Evolutionary conservation across 2,329 filamentous ascomycete species (phyloP), one percentile per base, ranked within the genome.

Genomic region (Aureobasidium leucospermi): DNA sequence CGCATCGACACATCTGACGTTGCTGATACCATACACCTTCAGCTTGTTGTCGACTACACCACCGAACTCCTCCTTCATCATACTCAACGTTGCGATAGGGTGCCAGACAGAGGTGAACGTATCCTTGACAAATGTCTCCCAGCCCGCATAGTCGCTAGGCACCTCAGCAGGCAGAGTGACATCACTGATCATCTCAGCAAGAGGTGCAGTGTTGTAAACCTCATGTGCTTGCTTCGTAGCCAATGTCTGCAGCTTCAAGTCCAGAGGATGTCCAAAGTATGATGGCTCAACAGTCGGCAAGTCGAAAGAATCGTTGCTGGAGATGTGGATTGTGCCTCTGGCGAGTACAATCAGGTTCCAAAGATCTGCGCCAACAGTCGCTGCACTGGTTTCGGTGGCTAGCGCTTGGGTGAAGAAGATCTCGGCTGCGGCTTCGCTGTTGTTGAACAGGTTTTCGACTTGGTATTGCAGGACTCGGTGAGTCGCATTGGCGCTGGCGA

Each of bases 211-310:
- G 8, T 62, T 43, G 57, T 63, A 68, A 32, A 71, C 65, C 29
- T 70, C 61, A 6, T 72, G 69, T 4, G 70, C 63, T 23, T 67
- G 70, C 52, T 70, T 65, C 23, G 71, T 70, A 3, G 66, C 66
- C 2, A 67, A 70, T 2, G 71, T 66, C 15, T 75, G 73, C 7
- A 73, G 64, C 6, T 64, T 61, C 1, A 66, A 61, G 57, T 78
- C 75, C 34, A 73, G 71, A 2, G 72, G 69, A 9, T 76, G 67
- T 53, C 72, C 69, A 63, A 77, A 73, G 64, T 74, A 77, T 52
- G 73, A 73, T 2, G 75, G 75, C 59, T 78, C 67, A 63, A 79
- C 74, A 15, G 42, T 53, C 0, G 78, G 76, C 6, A 69, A 62
- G 38, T 71, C 60, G 19, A 70, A 66, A 2, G 71, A 69, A 16